Evolutionary conservation across 208 protist genomes (phyloP), one percentile per base, ranked within the genome.

Genomic region (Trichomonas vaginalis): DNA sequence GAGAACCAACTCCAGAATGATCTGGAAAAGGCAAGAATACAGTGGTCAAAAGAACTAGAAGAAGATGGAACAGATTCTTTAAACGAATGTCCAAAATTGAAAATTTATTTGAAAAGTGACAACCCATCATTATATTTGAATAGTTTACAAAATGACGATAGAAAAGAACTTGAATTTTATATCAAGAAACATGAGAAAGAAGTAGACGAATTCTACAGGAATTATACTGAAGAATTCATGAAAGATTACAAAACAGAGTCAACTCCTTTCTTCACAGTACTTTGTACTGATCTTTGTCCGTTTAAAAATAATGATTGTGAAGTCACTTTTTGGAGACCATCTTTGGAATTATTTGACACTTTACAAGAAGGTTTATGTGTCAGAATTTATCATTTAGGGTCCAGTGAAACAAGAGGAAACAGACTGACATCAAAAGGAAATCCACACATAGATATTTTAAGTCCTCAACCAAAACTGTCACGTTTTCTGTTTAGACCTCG

Each of bases 11-110:
- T 92, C 15, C 46, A 42, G 21, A 45, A 92, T 48, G 45, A 35
- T 6, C 27, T 92, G 8, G 40, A 35, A 39, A 51, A 51, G 8
- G 14, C 46, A 6, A 23, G 45, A 51, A 9, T 48, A 39, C 21
- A 92, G 51, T 92, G 86, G 86, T 32, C 35, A 51, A 92, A 92
- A 51, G 86, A 92, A 51, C 86, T 92, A 39, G 45, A 92, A 35
- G 86, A 92, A 92, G 86, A 92, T n/a, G 86, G 86, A 56, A 92
- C 86, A 15, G 86, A 92, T 92, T 42, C 45, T 35, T 35, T 27
- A n/a, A 92, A 92, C 45, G 42, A 42, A 92, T 48, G 32, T 39
- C 15, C 17, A 35, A n/a, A 48, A 35, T 32, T 92, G 6, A 14
- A 39, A 39, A 1, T n/a, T 48, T 92, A 35, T 47, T 47, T 92